Percentiles rank a stretch among this genome's conserved stretches.
phyloP scores from a whole-genome alignment of 2,329 filamentous ascomycete genomes.

The Fusarium floridanum region DNA sequence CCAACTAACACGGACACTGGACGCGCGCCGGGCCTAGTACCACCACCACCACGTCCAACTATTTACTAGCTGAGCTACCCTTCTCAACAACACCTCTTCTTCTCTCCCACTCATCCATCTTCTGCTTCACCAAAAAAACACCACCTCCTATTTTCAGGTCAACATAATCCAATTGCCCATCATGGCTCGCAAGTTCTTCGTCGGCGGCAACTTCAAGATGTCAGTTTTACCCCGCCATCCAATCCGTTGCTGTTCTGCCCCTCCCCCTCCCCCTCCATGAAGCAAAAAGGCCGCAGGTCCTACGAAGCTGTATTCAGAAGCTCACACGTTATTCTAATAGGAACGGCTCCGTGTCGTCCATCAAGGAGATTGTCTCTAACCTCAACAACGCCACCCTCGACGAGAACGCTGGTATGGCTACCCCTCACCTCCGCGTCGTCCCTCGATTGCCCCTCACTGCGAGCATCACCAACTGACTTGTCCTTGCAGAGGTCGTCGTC shows the following conservation, averaged over 20 bases:
- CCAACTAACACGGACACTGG: slow-evolving; percentile 22
- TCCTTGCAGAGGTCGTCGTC: slow-evolving; percentile 85
- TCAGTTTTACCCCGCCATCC: slow-evolving; percentile 61
- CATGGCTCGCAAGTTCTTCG: slow-evolving; percentile 97
- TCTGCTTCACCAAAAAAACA: slow-evolving; percentile 6
- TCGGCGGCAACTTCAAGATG: slow-evolving; percentile 99
- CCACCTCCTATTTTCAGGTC: neutral
- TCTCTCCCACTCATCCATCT: no score
- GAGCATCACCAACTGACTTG: slow-evolving; percentile 16
- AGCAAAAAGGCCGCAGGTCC: slow-evolving; percentile 49
- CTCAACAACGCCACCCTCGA: slow-evolving; percentile 89
- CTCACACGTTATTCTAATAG: slow-evolving; percentile 60
- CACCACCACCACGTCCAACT: slow-evolving; percentile 9
- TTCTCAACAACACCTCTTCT: slow-evolving; percentile 15
- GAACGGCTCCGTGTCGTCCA: slow-evolving; percentile 92
- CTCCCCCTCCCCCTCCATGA: slow-evolving; percentile 31
- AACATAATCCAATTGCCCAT: slow-evolving; percentile 58
- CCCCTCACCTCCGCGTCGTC: slow-evolving; percentile 2
- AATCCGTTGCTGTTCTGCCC: slow-evolving; percentile 32
- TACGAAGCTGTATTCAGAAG: slow-evolving; percentile 15
- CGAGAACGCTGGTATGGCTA: slow-evolving; percentile 74
- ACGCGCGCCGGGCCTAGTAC: neutral
- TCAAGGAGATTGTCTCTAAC: slow-evolving; percentile 90
- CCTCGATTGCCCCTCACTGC: slow-evolving; percentile 10
- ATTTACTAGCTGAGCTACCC: slow-evolving; percentile 33